These are phyloP conservation scores for Gigaspora rosea DNA, from an alignment of 192 early-diverging fungal genomes.

Conservation along the genomic window DNA sequence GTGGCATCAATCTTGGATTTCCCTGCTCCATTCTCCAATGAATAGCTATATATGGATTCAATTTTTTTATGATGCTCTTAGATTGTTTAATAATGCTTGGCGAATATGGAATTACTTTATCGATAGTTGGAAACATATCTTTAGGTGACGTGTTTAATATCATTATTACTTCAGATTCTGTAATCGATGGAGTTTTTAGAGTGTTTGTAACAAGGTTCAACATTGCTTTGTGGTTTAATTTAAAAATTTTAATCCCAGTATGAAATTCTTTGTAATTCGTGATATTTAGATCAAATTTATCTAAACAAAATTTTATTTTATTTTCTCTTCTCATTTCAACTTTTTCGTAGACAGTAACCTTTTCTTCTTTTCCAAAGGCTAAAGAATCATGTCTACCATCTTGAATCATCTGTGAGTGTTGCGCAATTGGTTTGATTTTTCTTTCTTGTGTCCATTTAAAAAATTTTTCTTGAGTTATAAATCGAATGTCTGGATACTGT, in stretches of 20 bases:
- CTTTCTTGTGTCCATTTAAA: constrained; percentile 4
- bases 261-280: not conserved
- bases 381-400: not conserved
- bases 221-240: not conserved
- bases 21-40: constrained; percentile 25
- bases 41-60: not conserved
- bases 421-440: not conserved
- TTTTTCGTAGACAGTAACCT: not conserved
- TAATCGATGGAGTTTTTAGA: not conserved
- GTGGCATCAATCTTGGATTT: not conserved
- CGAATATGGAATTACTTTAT: not conserved
- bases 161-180: not conserved
- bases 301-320: not conserved
- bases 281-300: constrained; percentile 10
- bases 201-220: not conserved
- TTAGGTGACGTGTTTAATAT: not conserved
- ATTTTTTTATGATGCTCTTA: not conserved
- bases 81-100: not conserved
- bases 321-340: not conserved
- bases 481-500: not conserved
- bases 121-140: not conserved
- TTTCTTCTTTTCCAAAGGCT: not conserved
- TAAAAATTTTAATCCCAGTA: not conserved
- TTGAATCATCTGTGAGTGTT: not conserved
- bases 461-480: constrained; percentile 6